These are phyloP conservation scores for Euphorbia schlechtendalii DNA, from an alignment of 441 rosid species.

Conservation along the genomic window DNA sequence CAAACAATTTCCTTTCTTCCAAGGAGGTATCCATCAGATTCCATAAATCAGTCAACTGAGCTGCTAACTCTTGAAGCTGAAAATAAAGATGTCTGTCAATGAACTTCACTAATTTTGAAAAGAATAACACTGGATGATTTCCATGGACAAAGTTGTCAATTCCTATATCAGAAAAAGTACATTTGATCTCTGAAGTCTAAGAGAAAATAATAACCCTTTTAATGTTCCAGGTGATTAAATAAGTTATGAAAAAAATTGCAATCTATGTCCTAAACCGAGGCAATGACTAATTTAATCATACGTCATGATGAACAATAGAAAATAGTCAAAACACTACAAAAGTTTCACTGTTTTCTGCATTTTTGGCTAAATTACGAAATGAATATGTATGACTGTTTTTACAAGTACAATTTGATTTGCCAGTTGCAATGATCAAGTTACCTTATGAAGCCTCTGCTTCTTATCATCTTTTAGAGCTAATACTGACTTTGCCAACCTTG, in stretches of 20 bases:
- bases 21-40: constrained; percentile 90
- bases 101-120: constrained; percentile 13
- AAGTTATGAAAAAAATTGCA: no score
- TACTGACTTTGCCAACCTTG: constrained; percentile 81
- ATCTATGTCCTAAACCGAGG: no score
- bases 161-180: neutral
- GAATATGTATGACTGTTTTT: neutral
- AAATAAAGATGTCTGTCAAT: constrained; percentile 17
- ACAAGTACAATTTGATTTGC: neutral
- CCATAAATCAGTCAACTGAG: constrained; percentile 87
- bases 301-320: no score
- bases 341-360: neutral
- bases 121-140: neutral
- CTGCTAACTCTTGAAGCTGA: constrained; percentile 91
- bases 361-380: neutral
- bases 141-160: neutral
- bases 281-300: no score
- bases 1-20: constrained; percentile 77
- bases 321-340: neutral
- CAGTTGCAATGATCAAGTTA: constrained; percentile 18
- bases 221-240: no score
- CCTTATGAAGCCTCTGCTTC: constrained; percentile 90
- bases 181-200: neutral
- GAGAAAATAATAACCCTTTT: neutral
- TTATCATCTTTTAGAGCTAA: constrained; percentile 74